Evolutionary conservation across 371 early-diverging fungal species (phyloP).

Genomic region (Apophysomyces variabilis): DNA sequence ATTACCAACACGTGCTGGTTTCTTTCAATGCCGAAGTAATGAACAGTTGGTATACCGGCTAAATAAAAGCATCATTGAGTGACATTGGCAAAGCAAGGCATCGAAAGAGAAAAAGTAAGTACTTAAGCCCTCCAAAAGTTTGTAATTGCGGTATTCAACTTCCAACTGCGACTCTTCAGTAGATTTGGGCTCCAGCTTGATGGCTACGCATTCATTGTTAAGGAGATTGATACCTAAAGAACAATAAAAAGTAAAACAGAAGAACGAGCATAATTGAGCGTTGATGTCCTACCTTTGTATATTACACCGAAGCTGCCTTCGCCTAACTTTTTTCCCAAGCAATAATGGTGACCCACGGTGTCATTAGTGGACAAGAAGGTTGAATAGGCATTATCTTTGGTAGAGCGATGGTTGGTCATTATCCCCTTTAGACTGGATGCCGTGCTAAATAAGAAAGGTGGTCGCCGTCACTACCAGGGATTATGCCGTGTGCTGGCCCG

Average conservation of each 20-base stretch:
- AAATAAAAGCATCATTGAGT: not conserved
- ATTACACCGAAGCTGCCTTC: constrained; percentile 98
- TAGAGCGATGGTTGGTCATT: no score
- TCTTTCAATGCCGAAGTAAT: constrained; percentile 95
- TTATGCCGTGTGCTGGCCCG: no score
- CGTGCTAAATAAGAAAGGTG: no score
- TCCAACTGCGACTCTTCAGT: constrained; percentile 83
- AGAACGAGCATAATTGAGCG: not conserved
- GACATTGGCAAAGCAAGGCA: not conserved
- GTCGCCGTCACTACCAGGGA: no score
- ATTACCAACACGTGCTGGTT: constrained; percentile 93
- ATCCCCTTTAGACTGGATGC: no score
- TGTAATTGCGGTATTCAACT: constrained; percentile 83
- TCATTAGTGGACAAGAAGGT: constrained; percentile 37
- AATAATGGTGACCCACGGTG: constrained; percentile 93
- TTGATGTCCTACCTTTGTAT: constrained; percentile 82
- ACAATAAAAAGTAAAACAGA: not conserved
- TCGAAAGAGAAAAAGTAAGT: constrained; percentile 39
- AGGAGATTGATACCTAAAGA: constrained; percentile 49
- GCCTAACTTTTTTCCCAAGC: constrained; percentile 94
- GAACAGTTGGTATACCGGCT: constrained; percentile 86
- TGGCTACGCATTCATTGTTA: constrained; percentile 74
- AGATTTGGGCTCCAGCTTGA: constrained; percentile 84
- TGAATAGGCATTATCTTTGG: no score
- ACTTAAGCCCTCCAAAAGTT: constrained; percentile 64